Evolutionary conservation across 2,329 filamentous ascomycete species (phyloP).

Genomic region (Leptographium galeiforme): DNA sequence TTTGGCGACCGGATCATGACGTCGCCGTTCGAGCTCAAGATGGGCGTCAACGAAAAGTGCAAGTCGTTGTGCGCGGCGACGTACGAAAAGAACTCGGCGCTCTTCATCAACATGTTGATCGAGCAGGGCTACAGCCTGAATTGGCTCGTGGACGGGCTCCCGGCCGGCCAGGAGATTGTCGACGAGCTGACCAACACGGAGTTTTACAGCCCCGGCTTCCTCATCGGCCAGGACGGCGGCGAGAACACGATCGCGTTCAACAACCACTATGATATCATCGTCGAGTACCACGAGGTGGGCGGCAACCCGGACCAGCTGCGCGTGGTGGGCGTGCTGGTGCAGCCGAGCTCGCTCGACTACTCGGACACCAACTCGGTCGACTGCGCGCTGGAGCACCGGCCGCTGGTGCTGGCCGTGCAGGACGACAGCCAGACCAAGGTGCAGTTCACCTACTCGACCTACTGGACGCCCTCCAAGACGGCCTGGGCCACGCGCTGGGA

Average conservation of each 20-base stretch:
- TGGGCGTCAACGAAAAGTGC: slow-evolving; percentile 79
- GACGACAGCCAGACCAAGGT: slow-evolving; percentile 46
- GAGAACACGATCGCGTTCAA: slow-evolving; percentile 49
- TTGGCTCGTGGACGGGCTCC: slow-evolving; percentile 89
- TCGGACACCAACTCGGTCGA: slow-evolving; percentile 42
- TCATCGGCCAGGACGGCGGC: slow-evolving; percentile 49
- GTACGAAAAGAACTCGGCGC: slow-evolving; percentile 50
- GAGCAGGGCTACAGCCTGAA: slow-evolving; percentile 81
- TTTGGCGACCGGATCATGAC: slow-evolving; percentile 96
- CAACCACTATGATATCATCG: slow-evolving; percentile 89
- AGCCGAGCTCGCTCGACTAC: slow-evolving; percentile 60
- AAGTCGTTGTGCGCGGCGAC: slow-evolving; percentile 60
- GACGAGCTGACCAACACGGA: slow-evolving; percentile 64
- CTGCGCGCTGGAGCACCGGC: slow-evolving; percentile 44
- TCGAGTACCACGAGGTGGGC: slow-evolving; percentile 80
- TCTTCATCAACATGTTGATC: slow-evolving; percentile 76
- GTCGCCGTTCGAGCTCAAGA: slow-evolving; percentile 78
- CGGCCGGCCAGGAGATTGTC: slow-evolving; percentile 69
- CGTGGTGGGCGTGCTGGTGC: slow-evolving; percentile 83
- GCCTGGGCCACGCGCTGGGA: slow-evolving; percentile 97
- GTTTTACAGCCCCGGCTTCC: slow-evolving; percentile 87
- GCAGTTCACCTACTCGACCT: slow-evolving; percentile 83
- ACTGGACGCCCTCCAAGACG: slow-evolving; percentile 72
- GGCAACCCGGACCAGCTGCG: slow-evolving; percentile 56
- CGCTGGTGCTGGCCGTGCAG: slow-evolving; percentile 50